These are phyloP conservation scores for Beauveria pseudobassiana DNA, from an alignment of 2,329 filamentous ascomycete species.

Conservation along the genomic window DNA sequence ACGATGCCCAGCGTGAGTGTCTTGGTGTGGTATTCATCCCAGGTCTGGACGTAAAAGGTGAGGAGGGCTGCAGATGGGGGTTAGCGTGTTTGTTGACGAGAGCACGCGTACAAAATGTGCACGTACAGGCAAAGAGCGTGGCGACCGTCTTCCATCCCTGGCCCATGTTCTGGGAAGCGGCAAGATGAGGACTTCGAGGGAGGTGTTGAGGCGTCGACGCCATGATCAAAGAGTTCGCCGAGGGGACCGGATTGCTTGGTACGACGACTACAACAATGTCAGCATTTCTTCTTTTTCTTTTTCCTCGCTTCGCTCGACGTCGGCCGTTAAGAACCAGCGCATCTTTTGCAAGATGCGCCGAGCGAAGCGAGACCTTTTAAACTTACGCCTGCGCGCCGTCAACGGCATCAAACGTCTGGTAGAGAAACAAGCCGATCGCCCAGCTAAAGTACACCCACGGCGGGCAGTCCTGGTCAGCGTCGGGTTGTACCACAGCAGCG, in stretches of 20 bases:
- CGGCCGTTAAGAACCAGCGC: not conserved
- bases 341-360: not conserved
- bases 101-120: slow-evolving; percentile 9
- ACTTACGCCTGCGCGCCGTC: slow-evolving; percentile 88
- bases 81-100: slow-evolving; percentile 10
- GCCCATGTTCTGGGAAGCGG: slow-evolving; percentile 85
- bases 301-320: slow-evolving; percentile 7
- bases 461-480: slow-evolving; percentile 85
- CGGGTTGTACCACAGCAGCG: slow-evolving; percentile 94
- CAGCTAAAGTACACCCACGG: slow-evolving; percentile 92
- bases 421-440: slow-evolving; percentile 83
- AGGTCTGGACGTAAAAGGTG: slow-evolving; percentile 98
- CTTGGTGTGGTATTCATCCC: slow-evolving; percentile 99
- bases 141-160: slow-evolving; percentile 86
- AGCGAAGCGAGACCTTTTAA: slow-evolving; percentile 3
- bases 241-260: slow-evolving; percentile 89
- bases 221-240: slow-evolving; percentile 95
- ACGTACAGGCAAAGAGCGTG: slow-evolving; percentile 70
- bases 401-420: slow-evolving; percentile 97
- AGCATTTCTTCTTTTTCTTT: not conserved
- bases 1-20: slow-evolving; percentile 86
- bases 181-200: slow-evolving; percentile 85
- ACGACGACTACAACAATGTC: slow-evolving; percentile 52
- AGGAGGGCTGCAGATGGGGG: slow-evolving; percentile 54
- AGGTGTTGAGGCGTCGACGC: slow-evolving; percentile 96